Percentiles rank a stretch among this genome's conserved stretches.
Conservation (phyloP, 345 rosid species). For the Eucalyptus curtisii region DNA sequence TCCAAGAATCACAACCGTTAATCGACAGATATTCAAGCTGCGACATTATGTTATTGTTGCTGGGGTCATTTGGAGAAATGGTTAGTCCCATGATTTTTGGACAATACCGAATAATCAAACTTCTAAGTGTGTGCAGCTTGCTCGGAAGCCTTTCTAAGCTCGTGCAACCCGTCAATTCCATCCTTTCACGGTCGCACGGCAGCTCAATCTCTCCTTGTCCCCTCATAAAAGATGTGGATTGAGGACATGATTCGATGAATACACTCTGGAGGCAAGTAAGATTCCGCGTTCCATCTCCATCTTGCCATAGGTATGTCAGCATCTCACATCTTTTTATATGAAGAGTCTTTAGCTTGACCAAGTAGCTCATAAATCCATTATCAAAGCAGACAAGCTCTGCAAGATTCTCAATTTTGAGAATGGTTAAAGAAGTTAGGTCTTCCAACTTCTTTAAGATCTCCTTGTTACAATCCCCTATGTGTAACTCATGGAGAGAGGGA, state of each 20-base stretch:
- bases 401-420: not conserved
- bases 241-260: rapidly evolving
- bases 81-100: not conserved
- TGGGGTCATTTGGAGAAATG: no score
- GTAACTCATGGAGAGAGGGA: not conserved
- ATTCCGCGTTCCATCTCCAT: rapidly evolving
- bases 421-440: not conserved
- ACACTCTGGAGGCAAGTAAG: not conserved
- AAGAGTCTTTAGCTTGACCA: not conserved
- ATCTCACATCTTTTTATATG: rapidly evolving
- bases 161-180: rapidly evolving
- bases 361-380: not conserved
- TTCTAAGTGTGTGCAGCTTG: rapidly evolving
- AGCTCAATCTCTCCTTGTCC: not conserved
- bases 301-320: not conserved
- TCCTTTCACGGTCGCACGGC: rapidly evolving
- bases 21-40: rapidly evolving
- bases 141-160: not conserved
- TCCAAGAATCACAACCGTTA: rapidly evolving
- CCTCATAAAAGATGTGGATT: rapidly evolving
- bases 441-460: not conserved
- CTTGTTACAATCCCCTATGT: not conserved
- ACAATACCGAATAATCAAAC: rapidly evolving
- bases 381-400: not conserved
- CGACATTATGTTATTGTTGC: rapidly evolving